A percentile compares a stretch with the other conserved stretches of the same genome.
Evolutionary conservation across 441 rosid species (phyloP).

Genomic region (Gossypium lobatum): DNA sequence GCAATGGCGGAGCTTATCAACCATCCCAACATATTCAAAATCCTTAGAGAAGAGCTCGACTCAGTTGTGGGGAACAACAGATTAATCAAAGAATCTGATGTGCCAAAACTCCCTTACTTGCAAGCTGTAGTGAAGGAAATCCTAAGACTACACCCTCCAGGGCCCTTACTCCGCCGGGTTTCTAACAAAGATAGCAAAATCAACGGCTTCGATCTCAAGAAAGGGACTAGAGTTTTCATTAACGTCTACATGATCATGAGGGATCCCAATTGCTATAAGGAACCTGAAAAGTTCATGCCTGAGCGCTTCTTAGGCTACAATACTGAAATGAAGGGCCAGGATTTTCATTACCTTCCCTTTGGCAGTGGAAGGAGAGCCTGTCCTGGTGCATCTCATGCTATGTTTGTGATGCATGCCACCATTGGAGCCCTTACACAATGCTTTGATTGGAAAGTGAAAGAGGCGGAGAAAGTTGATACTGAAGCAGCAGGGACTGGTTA

Average conservation of each 20-base stretch:
- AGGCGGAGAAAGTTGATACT: slow-evolving; percentile 17
- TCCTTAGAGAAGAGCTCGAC: slow-evolving; percentile 30
- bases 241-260: slow-evolving; percentile 32
- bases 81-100: slow-evolving; percentile 33
- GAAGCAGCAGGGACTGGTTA: slow-evolving; percentile 18
- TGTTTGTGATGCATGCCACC: slow-evolving; percentile 21
- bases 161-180: slow-evolving; percentile 37
- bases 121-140: slow-evolving; percentile 38
- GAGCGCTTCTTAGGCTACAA: slow-evolving; percentile 30
- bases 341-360: slow-evolving; percentile 32
- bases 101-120: slow-evolving; percentile 33
- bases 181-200: slow-evolving; percentile 15
- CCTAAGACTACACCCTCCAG: slow-evolving; percentile 43
- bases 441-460: slow-evolving; percentile 35
- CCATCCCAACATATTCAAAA: slow-evolving; percentile 22
- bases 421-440: slow-evolving; percentile 38
- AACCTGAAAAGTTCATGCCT: slow-evolving; percentile 24
- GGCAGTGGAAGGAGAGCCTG: slow-evolving; percentile 41
- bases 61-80: slow-evolving; percentile 20
- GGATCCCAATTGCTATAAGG: slow-evolving; percentile 16
- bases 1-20: slow-evolving; percentile 40
- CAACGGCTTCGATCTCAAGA: slow-evolving; percentile 25
- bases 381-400: slow-evolving; percentile 17
- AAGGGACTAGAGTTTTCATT: slow-evolving; percentile 25
- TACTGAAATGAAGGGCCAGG: slow-evolving; percentile 20